A percentile compares a stretch with the other conserved stretches of the same genome.
phyloP scores from a whole-genome alignment of 2,329 filamentous ascomycete genomes.

The Epichloe hybrida region DNA sequence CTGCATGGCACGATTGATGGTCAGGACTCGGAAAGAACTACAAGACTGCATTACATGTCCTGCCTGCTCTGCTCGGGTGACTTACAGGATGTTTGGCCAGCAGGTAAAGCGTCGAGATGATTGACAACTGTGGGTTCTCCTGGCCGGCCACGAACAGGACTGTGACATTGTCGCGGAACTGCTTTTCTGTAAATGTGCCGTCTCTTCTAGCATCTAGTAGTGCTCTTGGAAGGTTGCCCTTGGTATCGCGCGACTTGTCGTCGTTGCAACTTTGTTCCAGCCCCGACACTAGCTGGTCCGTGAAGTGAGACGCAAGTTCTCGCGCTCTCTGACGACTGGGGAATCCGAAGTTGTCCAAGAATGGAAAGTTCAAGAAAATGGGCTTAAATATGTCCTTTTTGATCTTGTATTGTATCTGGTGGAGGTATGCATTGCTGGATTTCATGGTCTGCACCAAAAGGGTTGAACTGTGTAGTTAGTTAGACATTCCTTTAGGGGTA shows the following conservation, averaged over 20 bases:
- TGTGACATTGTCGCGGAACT: slow-evolving; percentile 26
- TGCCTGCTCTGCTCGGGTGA: not conserved
- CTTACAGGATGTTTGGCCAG: slow-evolving; percentile 19
- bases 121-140: slow-evolving; percentile 26
- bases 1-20: not conserved
- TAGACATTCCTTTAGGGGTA: no score
- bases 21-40: not conserved
- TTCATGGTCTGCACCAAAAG: slow-evolving; percentile 11
- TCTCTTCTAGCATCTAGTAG: slow-evolving; percentile 11
- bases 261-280: slow-evolving; percentile 7
- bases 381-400: slow-evolving; percentile 22
- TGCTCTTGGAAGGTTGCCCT: slow-evolving; percentile 7
- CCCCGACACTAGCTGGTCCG: slow-evolving; percentile 10
- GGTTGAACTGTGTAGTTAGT: not conserved
- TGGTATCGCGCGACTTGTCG: not conserved
- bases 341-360: slow-evolving; percentile 15
- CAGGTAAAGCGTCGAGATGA: slow-evolving; percentile 23
- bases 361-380: slow-evolving; percentile 21
- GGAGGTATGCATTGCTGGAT: slow-evolving; percentile 10
- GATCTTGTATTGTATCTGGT: slow-evolving; percentile 13
- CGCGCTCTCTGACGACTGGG: slow-evolving; percentile 15
- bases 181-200: slow-evolving; percentile 19
- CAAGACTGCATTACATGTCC: not conserved
- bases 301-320: slow-evolving; percentile 13
- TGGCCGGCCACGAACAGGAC: slow-evolving; percentile 27